Percentiles rank a stretch among this genome's conserved stretches.
phyloP scores from a whole-genome alignment of 306 rosid species.

The Casuarina equisetifolia region DNA sequence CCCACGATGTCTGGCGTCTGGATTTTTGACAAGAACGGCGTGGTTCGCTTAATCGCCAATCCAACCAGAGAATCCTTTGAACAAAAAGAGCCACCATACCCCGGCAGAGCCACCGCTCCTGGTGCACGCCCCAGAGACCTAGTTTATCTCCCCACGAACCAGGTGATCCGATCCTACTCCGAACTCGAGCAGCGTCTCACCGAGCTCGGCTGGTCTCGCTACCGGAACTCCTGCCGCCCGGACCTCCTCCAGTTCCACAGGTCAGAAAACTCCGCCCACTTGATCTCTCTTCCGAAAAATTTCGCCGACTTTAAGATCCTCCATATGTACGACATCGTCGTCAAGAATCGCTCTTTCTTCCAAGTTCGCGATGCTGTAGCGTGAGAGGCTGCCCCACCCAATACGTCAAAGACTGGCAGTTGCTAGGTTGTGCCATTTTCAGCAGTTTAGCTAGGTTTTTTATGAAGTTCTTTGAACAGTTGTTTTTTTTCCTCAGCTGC shows the following conservation, averaged over 20 bases:
- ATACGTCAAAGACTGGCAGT: no score
- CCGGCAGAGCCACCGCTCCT: slow-evolving; percentile 75
- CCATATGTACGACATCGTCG: slow-evolving; percentile 79
- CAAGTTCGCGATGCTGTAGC: slow-evolving; percentile 59
- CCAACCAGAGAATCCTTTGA: slow-evolving; percentile 86
- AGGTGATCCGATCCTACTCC: slow-evolving; percentile 52
- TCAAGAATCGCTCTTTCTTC: slow-evolving; percentile 71
- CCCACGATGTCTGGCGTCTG: slow-evolving; percentile 80
- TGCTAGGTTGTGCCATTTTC: no score
- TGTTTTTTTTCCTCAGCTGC: no score
- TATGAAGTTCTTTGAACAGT: no score
- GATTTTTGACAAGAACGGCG: slow-evolving; percentile 87
- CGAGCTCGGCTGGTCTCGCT: slow-evolving; percentile 82
- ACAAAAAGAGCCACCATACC: slow-evolving; percentile 41
- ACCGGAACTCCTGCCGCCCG: slow-evolving; percentile 31
- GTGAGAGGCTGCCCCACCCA: background rate
- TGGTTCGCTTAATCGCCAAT: slow-evolving; percentile 59
- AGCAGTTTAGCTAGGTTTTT: no score
- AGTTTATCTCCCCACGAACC: slow-evolving; percentile 66
- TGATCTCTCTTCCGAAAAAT: slow-evolving; percentile 62
- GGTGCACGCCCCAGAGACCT: slow-evolving; percentile 77
- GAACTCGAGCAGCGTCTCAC: slow-evolving; percentile 65
- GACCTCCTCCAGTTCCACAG: slow-evolving; percentile 79
- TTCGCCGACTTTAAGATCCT: slow-evolving; percentile 52
- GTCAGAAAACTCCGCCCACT: slow-evolving; percentile 55